Conservation (phyloP, 2,329 filamentous ascomycete species). For the Cytospora leucostoma region DNA sequence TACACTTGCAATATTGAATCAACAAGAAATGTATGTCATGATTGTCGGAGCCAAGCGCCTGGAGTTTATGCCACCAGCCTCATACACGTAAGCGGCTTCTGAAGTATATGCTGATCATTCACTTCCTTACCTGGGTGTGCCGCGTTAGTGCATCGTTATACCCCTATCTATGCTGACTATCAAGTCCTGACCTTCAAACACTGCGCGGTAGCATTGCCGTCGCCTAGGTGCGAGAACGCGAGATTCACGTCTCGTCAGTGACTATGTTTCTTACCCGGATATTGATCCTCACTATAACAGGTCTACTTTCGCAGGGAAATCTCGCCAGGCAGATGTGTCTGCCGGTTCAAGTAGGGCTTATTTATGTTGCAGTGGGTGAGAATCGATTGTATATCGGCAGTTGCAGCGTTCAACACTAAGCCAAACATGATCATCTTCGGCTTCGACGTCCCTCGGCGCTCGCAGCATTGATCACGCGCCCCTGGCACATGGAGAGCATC, state of each 20-base stretch:
- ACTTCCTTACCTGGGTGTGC: too few species aligned
- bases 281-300: slow-evolving; percentile 1
- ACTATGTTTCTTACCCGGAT: slow-evolving; percentile 4
- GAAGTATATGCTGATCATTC: not conserved
- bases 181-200: not conserved
- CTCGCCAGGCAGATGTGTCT: not conserved
- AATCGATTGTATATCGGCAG: not conserved
- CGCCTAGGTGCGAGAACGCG: slow-evolving; percentile 7
- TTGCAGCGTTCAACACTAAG: not conserved
- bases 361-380: not conserved
- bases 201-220: slow-evolving; percentile 1
- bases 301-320: not conserved
- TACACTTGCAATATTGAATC: not conserved
- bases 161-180: not conserved
- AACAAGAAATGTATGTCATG: not conserved
- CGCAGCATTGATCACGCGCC: slow-evolving; percentile 5
- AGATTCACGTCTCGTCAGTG: not conserved
- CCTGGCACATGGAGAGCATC: slow-evolving; percentile 15
- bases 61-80: not conserved
- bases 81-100: not conserved
- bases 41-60: not conserved
- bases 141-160: not conserved
- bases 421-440: not conserved
- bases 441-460: slow-evolving; percentile 2
- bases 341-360: not conserved